phyloP scores from a whole-genome alignment of 1,139 yeast species.

The Hyphopichia fennica region DNA sequence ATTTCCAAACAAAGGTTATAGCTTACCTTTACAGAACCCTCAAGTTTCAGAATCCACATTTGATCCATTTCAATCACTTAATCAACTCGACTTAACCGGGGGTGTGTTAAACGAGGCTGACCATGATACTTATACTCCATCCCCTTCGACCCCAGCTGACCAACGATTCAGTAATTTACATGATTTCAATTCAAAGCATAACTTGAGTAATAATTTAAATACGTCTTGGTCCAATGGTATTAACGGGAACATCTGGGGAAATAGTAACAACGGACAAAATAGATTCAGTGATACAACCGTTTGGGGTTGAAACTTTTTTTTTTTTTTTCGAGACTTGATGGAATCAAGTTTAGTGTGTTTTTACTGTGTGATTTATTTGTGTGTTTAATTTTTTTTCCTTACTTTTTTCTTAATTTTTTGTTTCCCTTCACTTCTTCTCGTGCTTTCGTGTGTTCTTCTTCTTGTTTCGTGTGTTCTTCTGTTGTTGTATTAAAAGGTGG shows the following conservation, averaged over 20 bases:
- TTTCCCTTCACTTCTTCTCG: neutral
- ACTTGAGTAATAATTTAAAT: too few relatives aligned
- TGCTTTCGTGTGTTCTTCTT: neutral
- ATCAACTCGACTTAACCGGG: neutral
- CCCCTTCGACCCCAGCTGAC: too few relatives aligned
- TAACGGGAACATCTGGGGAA: conserved; percentile 2
- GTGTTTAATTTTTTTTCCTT: neutral
- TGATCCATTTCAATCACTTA: neutral
- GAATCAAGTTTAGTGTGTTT: neutral
- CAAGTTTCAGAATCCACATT: neutral
- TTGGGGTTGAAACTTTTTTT: conserved; percentile 1
- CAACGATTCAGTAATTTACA: too few relatives aligned
- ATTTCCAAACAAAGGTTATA: too few relatives aligned
- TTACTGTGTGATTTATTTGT: neutral
- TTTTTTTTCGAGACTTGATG: neutral
- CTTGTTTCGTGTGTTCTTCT: neutral
- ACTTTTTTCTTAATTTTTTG: neutral
- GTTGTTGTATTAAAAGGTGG: neutral
- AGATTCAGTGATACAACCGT: conserved; percentile 1
- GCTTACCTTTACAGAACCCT: too few relatives aligned
- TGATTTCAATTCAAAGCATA: too few relatives aligned
- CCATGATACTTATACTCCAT: too few relatives aligned
- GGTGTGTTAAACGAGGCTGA: neutral
- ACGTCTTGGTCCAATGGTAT: neutral
- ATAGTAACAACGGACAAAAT: neutral